These are phyloP conservation scores for Neofusicoccum sp. DNA, from an alignment of 2,329 filamentous ascomycete species.

Conservation along the genomic window DNA sequence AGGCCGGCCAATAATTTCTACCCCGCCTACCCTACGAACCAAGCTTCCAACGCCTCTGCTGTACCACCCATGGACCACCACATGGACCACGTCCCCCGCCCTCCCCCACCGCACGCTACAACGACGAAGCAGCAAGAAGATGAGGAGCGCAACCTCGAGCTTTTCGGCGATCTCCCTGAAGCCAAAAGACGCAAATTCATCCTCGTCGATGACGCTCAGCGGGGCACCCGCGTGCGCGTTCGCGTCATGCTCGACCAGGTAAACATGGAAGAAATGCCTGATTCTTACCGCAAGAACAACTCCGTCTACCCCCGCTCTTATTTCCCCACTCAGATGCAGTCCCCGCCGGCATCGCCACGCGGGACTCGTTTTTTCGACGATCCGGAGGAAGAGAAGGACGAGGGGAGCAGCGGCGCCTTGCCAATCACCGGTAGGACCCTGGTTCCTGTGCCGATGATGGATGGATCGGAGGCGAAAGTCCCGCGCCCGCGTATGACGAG, in stretches of 20 bases:
- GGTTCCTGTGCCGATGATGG: conserved; percentile 55
- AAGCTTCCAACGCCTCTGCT: conserved; percentile 55
- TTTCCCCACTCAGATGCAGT: conserved; percentile 92
- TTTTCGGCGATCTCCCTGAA: conserved; percentile 88
- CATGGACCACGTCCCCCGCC: conserved; percentile 51
- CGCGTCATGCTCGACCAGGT: conserved; percentile 92
- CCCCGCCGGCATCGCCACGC: conserved; percentile 73
- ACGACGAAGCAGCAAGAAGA: conserved; percentile 54
- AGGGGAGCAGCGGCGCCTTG: conserved; percentile 49
- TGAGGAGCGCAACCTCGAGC: conserved; percentile 64
- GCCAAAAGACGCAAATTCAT: conserved; percentile 96
- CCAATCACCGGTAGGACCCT: conserved; percentile 48
- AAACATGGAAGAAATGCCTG: conserved; percentile 93
- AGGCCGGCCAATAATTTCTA: conserved; percentile 80
- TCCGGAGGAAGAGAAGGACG: conserved; percentile 55
- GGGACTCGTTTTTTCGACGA: conserved; percentile 75
- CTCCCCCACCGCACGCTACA: conserved; percentile 41
- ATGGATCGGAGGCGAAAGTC: conserved; percentile 73
- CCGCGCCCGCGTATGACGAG: conserved; percentile 74
- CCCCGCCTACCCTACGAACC: conserved; percentile 64
- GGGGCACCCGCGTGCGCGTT: conserved; percentile 79
- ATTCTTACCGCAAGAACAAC: conserved; percentile 88
- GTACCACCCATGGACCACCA: conserved; percentile 68
- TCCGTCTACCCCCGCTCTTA: conserved; percentile 90
- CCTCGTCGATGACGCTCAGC: conserved; percentile 85